phyloP scores from a whole-genome alignment of 805 yeast species.

The Blastobotrys muscicola region DNA sequence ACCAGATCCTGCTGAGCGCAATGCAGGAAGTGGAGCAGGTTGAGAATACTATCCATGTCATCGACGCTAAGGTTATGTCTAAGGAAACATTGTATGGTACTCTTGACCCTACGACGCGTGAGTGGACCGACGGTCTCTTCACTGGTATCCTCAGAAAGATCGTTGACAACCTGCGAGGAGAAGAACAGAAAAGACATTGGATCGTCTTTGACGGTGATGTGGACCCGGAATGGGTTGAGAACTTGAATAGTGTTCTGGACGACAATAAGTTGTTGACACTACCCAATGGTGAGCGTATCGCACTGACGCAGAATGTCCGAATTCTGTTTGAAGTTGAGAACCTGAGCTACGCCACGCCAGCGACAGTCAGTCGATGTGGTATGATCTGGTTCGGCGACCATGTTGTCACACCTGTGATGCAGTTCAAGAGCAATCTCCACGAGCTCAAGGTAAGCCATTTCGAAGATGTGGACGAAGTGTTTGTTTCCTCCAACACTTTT shows the following conservation, averaged over 20 bases:
- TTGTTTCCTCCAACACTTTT: not conserved
- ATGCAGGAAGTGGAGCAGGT: conserved; percentile 28
- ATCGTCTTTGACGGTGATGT: conserved; percentile 85
- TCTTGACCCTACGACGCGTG: conserved; percentile 68
- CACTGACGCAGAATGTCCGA: conserved; percentile 52
- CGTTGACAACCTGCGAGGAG: conserved; percentile 49
- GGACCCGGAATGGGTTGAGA: conserved; percentile 92
- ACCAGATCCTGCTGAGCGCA: conserved; percentile 41
- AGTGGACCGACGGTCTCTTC: conserved; percentile 86
- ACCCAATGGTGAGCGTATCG: conserved; percentile 81
- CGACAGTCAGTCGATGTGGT: conserved; percentile 89
- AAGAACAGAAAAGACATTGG: conserved; percentile 50
- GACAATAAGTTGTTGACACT: conserved; percentile 74
- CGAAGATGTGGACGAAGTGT: conserved; percentile 15
- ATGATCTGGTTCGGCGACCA: conserved; percentile 60
- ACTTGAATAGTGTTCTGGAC: conserved; percentile 80
- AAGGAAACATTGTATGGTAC: conserved; percentile 62
- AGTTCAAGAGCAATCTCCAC: conserved; percentile 19
- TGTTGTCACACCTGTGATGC: conserved; percentile 18
- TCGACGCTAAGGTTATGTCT: conserved; percentile 69
- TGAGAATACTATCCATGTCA: conserved; percentile 34
- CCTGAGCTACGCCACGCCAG: conserved; percentile 66
- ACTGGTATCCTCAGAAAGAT: conserved; percentile 57
- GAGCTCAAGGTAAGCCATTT: conserved; percentile 7
- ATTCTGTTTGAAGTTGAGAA: conserved; percentile 70